Percentiles rank a stretch among this genome's conserved stretches.
Conservation (phyloP, 78 protist species). For the Anaeramoeba flamelloides region DNA sequence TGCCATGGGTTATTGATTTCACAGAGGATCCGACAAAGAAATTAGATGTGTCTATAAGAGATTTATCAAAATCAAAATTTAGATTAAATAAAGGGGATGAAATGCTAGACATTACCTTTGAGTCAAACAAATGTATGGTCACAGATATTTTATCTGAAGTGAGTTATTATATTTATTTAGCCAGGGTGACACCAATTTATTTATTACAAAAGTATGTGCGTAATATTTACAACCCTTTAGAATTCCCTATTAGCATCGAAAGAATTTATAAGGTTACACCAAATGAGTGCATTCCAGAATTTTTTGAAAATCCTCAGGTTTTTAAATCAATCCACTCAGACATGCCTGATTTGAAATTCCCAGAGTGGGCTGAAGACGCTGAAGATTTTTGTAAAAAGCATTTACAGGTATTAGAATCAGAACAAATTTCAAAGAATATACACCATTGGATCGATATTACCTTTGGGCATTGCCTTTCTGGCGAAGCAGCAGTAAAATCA, state of each 20-base stretch:
- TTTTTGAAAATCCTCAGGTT: not conserved
- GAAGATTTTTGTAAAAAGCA: not conserved
- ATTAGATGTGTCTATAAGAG: too few species aligned
- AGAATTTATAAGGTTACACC: constrained; percentile 4
- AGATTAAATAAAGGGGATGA: constrained; percentile 57
- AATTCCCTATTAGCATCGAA: constrained; percentile 51
- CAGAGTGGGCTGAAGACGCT: not conserved
- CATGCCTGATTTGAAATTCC: not conserved
- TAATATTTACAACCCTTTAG: constrained; percentile 44
- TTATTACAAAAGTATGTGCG: constrained; percentile 47
- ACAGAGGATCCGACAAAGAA: too few species aligned
- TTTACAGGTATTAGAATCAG: not conserved
- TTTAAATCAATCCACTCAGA: not conserved
- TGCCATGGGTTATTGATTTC: too few species aligned
- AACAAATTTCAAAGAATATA: not conserved
- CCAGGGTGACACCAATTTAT: constrained; percentile 49
- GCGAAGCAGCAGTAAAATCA: not conserved
- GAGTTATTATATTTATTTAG: constrained; percentile 46
- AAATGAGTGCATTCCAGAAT: not conserved
- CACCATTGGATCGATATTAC: constrained; percentile 1
- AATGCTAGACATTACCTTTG: constrained; percentile 46
- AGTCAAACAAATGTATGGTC: constrained; percentile 40
- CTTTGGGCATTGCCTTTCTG: not conserved
- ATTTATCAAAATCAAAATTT: constrained; percentile 42
- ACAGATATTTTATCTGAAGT: constrained; percentile 47